phyloP scores from a whole-genome alignment of 805 yeast species.

The Nakazawaea holstii region DNA sequence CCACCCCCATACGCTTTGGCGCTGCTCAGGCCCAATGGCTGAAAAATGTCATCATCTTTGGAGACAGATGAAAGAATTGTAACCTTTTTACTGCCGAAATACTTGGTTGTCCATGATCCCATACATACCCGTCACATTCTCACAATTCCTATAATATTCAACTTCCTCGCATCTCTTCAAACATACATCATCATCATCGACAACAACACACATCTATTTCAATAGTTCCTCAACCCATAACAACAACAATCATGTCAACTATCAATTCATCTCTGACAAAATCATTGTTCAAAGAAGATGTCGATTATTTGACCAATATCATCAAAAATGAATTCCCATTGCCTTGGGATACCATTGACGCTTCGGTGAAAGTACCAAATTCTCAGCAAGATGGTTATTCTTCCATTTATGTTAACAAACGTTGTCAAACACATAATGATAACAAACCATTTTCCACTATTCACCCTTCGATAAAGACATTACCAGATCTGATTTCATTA shows the following conservation, averaged over 20 bases:
- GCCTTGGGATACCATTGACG: not conserved
- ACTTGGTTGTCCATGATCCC: too few species aligned
- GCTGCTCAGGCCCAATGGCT: too few species aligned
- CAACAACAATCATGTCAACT: not conserved
- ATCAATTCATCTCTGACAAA: not conserved
- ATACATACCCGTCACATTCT: too few species aligned
- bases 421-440: not conserved
- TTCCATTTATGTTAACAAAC: conserved; percentile 5
- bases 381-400: conserved; percentile 8
- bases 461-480: conserved; percentile 39
- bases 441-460: conserved; percentile 7
- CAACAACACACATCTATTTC: too few species aligned
- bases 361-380: not conserved
- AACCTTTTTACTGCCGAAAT: too few species aligned
- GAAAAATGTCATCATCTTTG: too few species aligned
- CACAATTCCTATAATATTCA: too few species aligned
- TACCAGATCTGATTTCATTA: conserved; percentile 37
- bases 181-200: too few species aligned
- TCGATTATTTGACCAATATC: not conserved
- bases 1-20: too few species aligned
- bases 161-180: too few species aligned
- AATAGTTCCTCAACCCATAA: too few species aligned
- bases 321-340: conserved; percentile 4
- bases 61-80: too few species aligned
- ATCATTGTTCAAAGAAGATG: conserved; percentile 3